These are phyloP conservation scores for Xylariaceae sp. DNA, from an alignment of 2,329 filamentous ascomycete genomes.

Conservation along the genomic window DNA sequence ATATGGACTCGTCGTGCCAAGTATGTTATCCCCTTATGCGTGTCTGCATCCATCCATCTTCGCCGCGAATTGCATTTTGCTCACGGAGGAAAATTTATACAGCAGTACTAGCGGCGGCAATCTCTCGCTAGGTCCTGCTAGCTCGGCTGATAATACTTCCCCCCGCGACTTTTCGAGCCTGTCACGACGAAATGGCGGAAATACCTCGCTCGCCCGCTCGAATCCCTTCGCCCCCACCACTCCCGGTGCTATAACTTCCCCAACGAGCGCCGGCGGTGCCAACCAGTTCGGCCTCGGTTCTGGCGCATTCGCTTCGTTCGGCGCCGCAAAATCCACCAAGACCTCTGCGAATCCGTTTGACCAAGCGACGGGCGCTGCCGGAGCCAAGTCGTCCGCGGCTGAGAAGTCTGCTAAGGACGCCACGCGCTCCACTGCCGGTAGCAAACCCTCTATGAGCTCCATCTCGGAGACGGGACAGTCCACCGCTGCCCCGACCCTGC, in stretches of 20 bases:
- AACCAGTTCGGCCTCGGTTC: constrained; percentile 91
- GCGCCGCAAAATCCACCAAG: constrained; percentile 82
- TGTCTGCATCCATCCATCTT: constrained; percentile 1
- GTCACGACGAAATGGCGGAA: constrained; percentile 57
- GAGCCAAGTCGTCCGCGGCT: constrained; percentile 48
- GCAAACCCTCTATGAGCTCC: constrained; percentile 41
- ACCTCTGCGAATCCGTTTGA: constrained; percentile 77
- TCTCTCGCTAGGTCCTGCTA: constrained; percentile 77
- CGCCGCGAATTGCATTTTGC: background rate
- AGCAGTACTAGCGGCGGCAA: constrained; percentile 63
- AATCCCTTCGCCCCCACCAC: constrained; percentile 77
- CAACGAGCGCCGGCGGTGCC: constrained; percentile 59
- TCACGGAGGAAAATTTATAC: background rate
- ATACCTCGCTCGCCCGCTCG: constrained; percentile 68
- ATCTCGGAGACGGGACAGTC: constrained; percentile 43
- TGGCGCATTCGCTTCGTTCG: constrained; percentile 95
- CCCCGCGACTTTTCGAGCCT: constrained; percentile 41
- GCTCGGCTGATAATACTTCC: constrained; percentile 43
- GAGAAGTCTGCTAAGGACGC: constrained; percentile 59
- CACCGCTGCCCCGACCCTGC: constrained; percentile 39
- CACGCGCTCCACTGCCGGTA: constrained; percentile 24
- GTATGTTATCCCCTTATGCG: constrained; percentile 44
- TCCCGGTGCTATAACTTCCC: constrained; percentile 66
- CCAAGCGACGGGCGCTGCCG: constrained; percentile 53
- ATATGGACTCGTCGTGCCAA: constrained; percentile 79